Percentiles rank a stretch among this genome's conserved stretches.
These are phyloP conservation scores for Quambalaria eucalypti DNA, from an alignment of 1,284 basidiomycete genomes.

Conservation along the genomic window DNA sequence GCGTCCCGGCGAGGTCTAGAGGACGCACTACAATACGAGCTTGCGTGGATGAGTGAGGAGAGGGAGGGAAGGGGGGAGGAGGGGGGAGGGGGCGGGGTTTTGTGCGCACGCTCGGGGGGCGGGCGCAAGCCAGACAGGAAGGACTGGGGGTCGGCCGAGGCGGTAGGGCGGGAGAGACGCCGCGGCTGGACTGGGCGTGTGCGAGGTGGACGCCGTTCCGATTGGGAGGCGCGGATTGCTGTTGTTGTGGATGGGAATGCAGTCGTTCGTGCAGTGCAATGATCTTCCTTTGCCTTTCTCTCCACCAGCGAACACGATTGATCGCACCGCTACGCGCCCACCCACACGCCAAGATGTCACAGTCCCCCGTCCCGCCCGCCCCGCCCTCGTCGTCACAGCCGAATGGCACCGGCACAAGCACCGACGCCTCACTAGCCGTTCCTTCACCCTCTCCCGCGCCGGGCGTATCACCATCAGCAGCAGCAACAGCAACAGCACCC, in stretches of 20 bases:
- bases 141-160: too few species aligned
- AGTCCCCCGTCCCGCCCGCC: background rate
- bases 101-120: background rate
- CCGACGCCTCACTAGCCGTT: background rate
- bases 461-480: too few species aligned
- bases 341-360: too few species aligned
- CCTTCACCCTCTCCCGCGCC: background rate
- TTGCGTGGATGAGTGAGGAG: background rate
- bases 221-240: background rate
- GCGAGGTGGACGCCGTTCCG: background rate
- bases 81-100: background rate
- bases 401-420: background rate
- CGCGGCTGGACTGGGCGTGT: too few species aligned
- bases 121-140: too few species aligned
- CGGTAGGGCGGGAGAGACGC: too few species aligned
- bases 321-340: background rate
- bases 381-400: background rate
- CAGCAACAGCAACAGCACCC: too few species aligned
- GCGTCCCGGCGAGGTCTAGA: slow-evolving; percentile 7
- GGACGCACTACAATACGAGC: slow-evolving; percentile 7
- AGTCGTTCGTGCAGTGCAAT: background rate
- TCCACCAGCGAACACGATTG: background rate
- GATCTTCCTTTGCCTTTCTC: background rate
- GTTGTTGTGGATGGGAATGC: background rate
- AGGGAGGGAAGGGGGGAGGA: background rate